phyloP scores from a whole-genome alignment of 129 eudicot species.

The Centaurea solstitialis region DNA sequence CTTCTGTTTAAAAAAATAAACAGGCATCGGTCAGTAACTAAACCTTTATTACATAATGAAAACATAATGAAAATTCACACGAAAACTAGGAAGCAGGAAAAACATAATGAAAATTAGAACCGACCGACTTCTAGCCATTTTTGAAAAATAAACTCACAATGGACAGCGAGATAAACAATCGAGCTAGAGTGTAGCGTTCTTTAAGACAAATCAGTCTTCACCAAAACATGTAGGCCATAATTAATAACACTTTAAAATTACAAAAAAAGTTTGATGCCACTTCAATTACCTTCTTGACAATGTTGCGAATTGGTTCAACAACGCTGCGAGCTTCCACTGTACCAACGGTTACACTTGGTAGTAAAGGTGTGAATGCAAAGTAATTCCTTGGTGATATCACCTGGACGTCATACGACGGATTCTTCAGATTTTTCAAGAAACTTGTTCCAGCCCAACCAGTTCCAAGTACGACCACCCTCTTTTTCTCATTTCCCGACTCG shows the following conservation, averaged over 20 bases:
- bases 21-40: constrained; percentile 22
- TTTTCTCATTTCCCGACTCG: constrained; percentile 54
- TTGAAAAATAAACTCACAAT: not conserved
- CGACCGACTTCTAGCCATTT: not conserved
- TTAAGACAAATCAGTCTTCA: not conserved
- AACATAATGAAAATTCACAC: too few species aligned
- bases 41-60: too few species aligned
- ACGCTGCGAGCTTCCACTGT: constrained; percentile 95
- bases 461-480: constrained; percentile 89
- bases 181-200: not conserved
- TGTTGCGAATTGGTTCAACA: constrained; percentile 91
- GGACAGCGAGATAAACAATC: not conserved
- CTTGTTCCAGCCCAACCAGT: constrained; percentile 99
- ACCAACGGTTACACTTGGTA: constrained; percentile 95
- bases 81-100: not conserved
- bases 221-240: not conserved
- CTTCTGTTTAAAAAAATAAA: constrained; percentile 50
- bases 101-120: not conserved
- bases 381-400: constrained; percentile 95
- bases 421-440: constrained; percentile 77
- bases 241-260: not conserved
- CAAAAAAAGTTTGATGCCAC: not conserved
- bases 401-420: constrained; percentile 78
- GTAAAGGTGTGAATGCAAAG: constrained; percentile 91
- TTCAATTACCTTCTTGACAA: constrained; percentile 49